Evolutionary conservation across 176 grass and related monocot genomes (phyloP).

Genomic region (Calamus simplicifolius): DNA sequence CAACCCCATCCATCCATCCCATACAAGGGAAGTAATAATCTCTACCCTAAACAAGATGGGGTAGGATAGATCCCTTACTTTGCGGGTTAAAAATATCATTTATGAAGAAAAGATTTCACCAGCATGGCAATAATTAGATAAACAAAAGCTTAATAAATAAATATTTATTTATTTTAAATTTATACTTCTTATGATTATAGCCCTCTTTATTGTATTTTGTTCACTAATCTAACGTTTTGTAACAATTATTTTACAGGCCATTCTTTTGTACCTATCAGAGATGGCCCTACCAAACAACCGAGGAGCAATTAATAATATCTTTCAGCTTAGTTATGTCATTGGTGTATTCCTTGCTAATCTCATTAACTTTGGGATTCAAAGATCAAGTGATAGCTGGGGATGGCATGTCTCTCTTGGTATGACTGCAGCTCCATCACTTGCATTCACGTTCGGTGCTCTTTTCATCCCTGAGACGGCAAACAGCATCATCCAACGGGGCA

Average conservation of each 20-base stretch:
- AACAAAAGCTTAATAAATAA: no score
- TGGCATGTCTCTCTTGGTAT: constrained; percentile 78
- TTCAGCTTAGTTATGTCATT: constrained; percentile 58
- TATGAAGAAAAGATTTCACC: no score
- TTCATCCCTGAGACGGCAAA: constrained; percentile 82
- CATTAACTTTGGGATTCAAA: constrained; percentile 64
- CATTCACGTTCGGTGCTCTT: constrained; percentile 47
- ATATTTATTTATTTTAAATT: no score
- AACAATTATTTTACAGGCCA: constrained; percentile 41
- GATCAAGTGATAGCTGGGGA: constrained; percentile 37
- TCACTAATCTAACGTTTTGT: no score
- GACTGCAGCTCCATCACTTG: constrained; percentile 48
- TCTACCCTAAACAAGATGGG: no score
- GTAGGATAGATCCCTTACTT: no score
- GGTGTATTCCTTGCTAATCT: constrained; percentile 66
- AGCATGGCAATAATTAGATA: no score
- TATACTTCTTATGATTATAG: no score
- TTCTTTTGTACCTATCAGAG: constrained; percentile 83
- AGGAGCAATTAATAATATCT: constrained; percentile 70
- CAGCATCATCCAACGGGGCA: constrained; percentile 47
- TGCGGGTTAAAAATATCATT: no score
- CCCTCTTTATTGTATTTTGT: no score
- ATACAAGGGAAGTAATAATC: no score
- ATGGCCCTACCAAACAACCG: constrained; percentile 61
- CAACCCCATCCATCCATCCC: no score